Evolutionary conservation across 257 asterid species (phyloP), one percentile per base, ranked within the genome.

Genomic region (Nicotiana sylvestris): DNA sequence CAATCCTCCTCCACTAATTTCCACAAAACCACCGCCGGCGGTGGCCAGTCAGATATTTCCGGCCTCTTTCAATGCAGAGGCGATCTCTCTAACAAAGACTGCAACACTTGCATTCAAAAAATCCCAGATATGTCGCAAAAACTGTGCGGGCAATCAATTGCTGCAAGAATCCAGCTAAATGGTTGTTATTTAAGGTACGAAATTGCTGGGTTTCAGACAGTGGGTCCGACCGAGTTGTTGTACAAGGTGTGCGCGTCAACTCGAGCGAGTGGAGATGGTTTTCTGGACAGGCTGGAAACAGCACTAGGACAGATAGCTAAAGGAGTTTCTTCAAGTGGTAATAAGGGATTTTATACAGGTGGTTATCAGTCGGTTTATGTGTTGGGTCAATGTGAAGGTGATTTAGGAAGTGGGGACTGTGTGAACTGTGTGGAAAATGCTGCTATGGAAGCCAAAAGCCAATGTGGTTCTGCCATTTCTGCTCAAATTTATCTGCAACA

Each of bases 351-450:
- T 66, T 95, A 90, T 74, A 86, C 97, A 0, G 95, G 89, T 37
- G 97, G 85, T 58, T 92, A 90, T 77, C 77, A 90, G 85, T 90
- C 94, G 57, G 93, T 95, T 2, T 92, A 89, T 51, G 94, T 89
- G 78, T 3, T 93, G 93, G 99, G 97, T 5, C 98, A 95, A 89
- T 95, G 99, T 82, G 97, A 95, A 78, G 98, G 98, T 5, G 97
- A 88, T 83, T 82, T 95, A 37, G 78, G 84, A 62, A 81, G 87
- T 53, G 89, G 77, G 49, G 95, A 94, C 77, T 95, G 98, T 27
- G 97, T 89, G 92, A 84, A 78, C 85, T 93, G 99, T 81, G 97
- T 94, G 93, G 90, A 90, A 57, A 85, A 0, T 66, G 99, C 96
- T 2, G 72, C 82, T 1, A 95, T 88, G 7, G 84, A 62, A 32